Conservation (phyloP, 106 monocot genomes). For the Apostasia ramifera region DNA sequence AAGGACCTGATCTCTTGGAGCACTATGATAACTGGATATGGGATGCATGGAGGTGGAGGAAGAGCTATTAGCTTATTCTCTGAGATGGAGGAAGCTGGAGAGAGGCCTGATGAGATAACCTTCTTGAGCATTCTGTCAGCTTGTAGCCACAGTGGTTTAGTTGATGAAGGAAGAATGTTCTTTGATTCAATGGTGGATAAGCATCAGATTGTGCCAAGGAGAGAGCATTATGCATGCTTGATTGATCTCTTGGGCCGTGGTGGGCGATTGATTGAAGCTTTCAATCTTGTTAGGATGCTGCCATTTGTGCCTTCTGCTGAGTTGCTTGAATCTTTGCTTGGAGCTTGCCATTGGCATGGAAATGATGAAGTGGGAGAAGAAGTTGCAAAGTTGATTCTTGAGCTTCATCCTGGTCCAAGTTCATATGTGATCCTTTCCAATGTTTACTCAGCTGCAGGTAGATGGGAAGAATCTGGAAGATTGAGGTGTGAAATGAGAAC, state of each 20-base stretch:
- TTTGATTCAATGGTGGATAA: constrained; percentile 37
- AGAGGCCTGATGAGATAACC: constrained; percentile 38
- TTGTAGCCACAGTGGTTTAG: constrained; percentile 55
- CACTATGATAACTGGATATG: constrained; percentile 60
- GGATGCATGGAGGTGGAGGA: constrained; percentile 51
- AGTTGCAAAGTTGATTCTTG: constrained; percentile 28
- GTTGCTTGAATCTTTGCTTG: constrained; percentile 64
- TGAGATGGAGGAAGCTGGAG: constrained; percentile 34
- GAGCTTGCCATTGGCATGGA: constrained; percentile 45
- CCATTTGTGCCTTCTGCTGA: constrained; percentile 22
- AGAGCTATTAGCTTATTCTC: constrained; percentile 34
- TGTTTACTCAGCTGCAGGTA: constrained; percentile 43
- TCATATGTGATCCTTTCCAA: constrained; percentile 64
- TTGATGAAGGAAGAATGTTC: constrained; percentile 36
- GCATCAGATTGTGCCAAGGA: constrained; percentile 31
- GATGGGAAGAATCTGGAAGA: constrained; percentile 42
- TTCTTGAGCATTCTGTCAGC: constrained; percentile 58
- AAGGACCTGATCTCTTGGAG: constrained; percentile 65
- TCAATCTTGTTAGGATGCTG: constrained; percentile 30
- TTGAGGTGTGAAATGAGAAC: constrained; percentile 48
- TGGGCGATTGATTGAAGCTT: constrained; percentile 50
- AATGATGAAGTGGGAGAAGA: constrained; percentile 41
- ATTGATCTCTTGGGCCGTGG: constrained; percentile 57
- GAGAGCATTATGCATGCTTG: constrained; percentile 54
- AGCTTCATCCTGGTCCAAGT: constrained; percentile 9